These are phyloP conservation scores for Catharanthus roseus DNA, from an alignment of 257 asterid genomes.

Conservation along the genomic window DNA sequence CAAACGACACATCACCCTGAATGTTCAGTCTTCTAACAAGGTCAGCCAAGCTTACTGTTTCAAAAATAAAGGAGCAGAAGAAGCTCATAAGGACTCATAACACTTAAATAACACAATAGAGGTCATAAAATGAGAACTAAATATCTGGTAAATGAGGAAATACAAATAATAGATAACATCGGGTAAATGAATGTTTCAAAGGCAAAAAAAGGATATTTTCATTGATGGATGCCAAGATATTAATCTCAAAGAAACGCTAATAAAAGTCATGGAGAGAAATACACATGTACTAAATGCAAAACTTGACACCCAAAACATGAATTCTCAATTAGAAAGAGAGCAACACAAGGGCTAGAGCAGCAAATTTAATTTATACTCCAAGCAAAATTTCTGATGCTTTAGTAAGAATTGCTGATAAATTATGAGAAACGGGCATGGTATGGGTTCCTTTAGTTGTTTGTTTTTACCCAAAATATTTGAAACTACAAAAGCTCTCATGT, in stretches of 20 bases:
- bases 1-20: no score
- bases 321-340: constrained; percentile 32
- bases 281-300: constrained; percentile 35
- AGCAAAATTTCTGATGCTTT: constrained; percentile 50
- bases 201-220: constrained; percentile 43
- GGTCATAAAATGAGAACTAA: no score
- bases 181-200: no score
- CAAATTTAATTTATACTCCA: constrained; percentile 37
- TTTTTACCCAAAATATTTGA: neutral
- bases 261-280: constrained; percentile 44
- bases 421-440: constrained; percentile 12
- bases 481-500: neutral
- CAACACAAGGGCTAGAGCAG: constrained; percentile 45
- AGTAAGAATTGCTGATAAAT: constrained; percentile 46
- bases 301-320: constrained; percentile 43
- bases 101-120: no score
- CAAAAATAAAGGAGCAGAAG: no score
- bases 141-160: no score
- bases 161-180: no score
- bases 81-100: no score
- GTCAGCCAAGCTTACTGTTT: no score
- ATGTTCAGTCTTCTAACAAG: no score
- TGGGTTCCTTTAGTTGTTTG: neutral
- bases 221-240: constrained; percentile 25
- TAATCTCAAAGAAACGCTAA: constrained; percentile 23